Percentiles rank a stretch among this genome's conserved stretches.
These are phyloP conservation scores for Periconia sp. DNA, from an alignment of 2,329 filamentous ascomycete genomes.

Conservation along the genomic window DNA sequence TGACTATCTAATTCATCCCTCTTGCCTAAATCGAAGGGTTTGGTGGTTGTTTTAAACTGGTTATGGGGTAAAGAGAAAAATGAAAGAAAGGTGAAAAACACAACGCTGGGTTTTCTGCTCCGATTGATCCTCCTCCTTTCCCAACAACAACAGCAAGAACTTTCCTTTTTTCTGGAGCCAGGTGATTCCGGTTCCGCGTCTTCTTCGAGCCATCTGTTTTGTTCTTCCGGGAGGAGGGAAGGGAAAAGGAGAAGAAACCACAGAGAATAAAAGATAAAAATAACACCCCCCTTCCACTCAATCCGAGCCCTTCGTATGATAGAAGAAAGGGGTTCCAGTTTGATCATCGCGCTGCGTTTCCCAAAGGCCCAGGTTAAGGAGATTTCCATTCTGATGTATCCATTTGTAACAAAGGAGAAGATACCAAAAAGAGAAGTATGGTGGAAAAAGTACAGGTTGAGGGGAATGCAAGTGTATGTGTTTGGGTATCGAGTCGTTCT, in stretches of 20 bases:
- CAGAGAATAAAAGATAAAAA: slow-evolving; percentile 10
- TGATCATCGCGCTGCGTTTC: slow-evolving; percentile 19
- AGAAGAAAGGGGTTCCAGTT: slow-evolving; percentile 20
- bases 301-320: slow-evolving; percentile 24
- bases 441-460: slow-evolving; percentile 16
- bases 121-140: too few relatives aligned
- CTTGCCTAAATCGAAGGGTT: slow-evolving; percentile 6
- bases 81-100: too few relatives aligned
- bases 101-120: too few relatives aligned
- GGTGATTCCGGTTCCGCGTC: background rate
- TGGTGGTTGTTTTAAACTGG: background rate
- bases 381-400: slow-evolving; percentile 9
- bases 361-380: slow-evolving; percentile 4
- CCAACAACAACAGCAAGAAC: too few relatives aligned
- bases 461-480: slow-evolving; percentile 20
- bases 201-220: background rate
- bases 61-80: too few relatives aligned
- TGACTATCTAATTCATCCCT: slow-evolving; percentile 45
- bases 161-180: too few relatives aligned
- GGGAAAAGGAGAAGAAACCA: slow-evolving; percentile 7
- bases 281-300: slow-evolving; percentile 15
- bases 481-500: slow-evolving; percentile 7
- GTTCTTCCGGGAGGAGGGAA: background rate
- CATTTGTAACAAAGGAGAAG: slow-evolving; percentile 34
- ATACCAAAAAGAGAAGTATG: slow-evolving; percentile 26